phyloP scores from a whole-genome alignment of 495 filamentous ascomycete genomes.

The Penicillium egyptiacum region DNA sequence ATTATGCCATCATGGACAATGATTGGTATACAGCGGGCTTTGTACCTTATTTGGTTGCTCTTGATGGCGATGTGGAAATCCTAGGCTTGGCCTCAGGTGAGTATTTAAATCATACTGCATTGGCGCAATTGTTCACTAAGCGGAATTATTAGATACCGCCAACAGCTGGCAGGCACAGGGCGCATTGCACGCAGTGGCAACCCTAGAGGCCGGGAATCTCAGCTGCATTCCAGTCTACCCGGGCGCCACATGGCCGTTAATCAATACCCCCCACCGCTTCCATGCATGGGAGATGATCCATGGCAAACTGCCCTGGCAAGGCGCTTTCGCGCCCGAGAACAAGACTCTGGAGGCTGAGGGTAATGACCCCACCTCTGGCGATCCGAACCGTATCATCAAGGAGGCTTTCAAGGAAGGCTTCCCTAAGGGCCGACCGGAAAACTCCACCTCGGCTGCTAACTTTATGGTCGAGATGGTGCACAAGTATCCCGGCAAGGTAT shows the following conservation, averaged over 20 bases:
- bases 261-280: constrained; percentile 37
- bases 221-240: constrained; percentile 38
- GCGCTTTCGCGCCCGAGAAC: constrained; percentile 39
- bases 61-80: constrained; percentile 33
- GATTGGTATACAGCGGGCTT: constrained; percentile 40
- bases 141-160: constrained; percentile 28
- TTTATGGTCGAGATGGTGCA: constrained; percentile 38
- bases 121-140: neutral
- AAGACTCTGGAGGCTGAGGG: constrained; percentile 30
- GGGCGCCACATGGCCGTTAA: constrained; percentile 37
- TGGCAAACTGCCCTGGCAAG: constrained; percentile 39
- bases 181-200: constrained; percentile 36
- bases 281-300: constrained; percentile 36
- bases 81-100: constrained; percentile 33
- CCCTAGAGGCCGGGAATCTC: constrained; percentile 36
- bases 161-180: constrained; percentile 37
- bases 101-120: neutral
- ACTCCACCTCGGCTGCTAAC: constrained; percentile 28
- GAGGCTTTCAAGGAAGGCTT: constrained; percentile 35
- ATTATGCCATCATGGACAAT: constrained; percentile 39
- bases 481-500: constrained; percentile 34
- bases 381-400: constrained; percentile 35
- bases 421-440: constrained; percentile 29
- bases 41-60: constrained; percentile 34
- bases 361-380: constrained; percentile 34